Percentiles rank a stretch among this genome's conserved stretches.
phyloP scores from a whole-genome alignment of 169 alveolate genomes.

The Cryptosporidium baileyi region DNA sequence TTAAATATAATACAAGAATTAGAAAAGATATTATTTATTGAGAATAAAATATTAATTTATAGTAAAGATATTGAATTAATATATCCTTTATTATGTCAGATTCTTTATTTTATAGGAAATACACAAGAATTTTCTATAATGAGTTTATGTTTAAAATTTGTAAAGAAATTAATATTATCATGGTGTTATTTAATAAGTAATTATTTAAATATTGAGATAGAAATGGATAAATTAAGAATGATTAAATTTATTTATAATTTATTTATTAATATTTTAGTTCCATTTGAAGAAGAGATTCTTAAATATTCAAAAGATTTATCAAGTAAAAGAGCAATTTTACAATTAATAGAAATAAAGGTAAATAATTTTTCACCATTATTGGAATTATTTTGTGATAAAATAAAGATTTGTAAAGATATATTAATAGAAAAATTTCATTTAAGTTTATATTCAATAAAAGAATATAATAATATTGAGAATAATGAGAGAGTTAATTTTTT shows the following conservation, averaged over 20 bases:
- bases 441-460: conserved; percentile 6
- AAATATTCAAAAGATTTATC: conserved; percentile 8
- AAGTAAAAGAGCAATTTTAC: neutral
- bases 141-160: neutral
- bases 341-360: neutral
- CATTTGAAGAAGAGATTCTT: conserved; percentile 18
- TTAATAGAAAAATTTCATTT: conserved; percentile 24
- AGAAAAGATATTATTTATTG: neutral
- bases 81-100: conserved; percentile 15
- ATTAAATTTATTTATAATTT: neutral
- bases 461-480: neutral
- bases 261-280: neutral
- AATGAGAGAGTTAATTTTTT: conserved; percentile 28
- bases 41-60: neutral
- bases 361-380: neutral
- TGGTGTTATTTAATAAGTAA: conserved; percentile 35
- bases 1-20: neutral
- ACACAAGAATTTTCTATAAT: conserved; percentile 7
- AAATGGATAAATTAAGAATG: too few species aligned
- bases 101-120: neutral
- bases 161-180: neutral
- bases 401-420: neutral
- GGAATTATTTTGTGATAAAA: neutral
- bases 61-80: neutral
- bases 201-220: too few species aligned